Evolutionary conservation across 2,329 filamentous ascomycete genomes (phyloP).

Genomic region (Mycogone perniciosa): DNA sequence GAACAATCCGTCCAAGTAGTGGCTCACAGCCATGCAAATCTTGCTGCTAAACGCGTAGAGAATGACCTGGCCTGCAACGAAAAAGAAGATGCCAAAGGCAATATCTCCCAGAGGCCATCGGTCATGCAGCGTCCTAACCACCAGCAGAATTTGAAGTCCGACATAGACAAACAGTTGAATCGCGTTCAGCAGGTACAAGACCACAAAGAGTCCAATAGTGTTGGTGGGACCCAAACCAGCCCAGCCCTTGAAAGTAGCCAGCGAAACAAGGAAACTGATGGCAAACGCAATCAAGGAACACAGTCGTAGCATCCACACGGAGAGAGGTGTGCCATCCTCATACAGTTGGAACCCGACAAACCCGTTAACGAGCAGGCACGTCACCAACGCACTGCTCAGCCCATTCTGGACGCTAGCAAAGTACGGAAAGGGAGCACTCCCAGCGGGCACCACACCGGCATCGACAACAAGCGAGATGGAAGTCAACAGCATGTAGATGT

Average conservation of each 20-base stretch:
- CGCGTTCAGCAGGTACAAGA: constrained; percentile 86
- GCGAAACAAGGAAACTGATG: constrained; percentile 77
- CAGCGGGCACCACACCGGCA: constrained; percentile 82
- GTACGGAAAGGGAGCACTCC: constrained; percentile 76
- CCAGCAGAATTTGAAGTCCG: constrained; percentile 79
- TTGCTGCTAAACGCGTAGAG: constrained; percentile 82
- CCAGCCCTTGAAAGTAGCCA: constrained; percentile 91
- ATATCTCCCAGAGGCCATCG: constrained; percentile 94
- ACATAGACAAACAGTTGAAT: constrained; percentile 82
- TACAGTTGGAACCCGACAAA: constrained; percentile 98
- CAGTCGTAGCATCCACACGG: constrained; percentile 83
- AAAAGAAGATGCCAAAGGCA: constrained; percentile 82
- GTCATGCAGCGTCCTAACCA: constrained; percentile 84
- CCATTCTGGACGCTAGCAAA: constrained; percentile 86
- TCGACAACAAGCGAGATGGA: constrained; percentile 86
- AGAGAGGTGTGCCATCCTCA: constrained; percentile 89
- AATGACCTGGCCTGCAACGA: constrained; percentile 85
- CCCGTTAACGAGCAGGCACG: constrained; percentile 88
- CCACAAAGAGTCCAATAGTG: constrained; percentile 82
- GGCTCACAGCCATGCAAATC: constrained; percentile 78
- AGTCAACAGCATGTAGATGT: constrained; percentile 87
- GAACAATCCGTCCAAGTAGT: constrained; percentile 92
- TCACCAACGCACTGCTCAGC: constrained; percentile 76
- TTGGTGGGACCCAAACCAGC: constrained; percentile 78
- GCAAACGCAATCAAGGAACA: constrained; percentile 76